Percentiles rank a stretch among this genome's conserved stretches.
Conservation (phyloP, 805 yeast species). For the Grigorovia transvaalensis region DNA sequence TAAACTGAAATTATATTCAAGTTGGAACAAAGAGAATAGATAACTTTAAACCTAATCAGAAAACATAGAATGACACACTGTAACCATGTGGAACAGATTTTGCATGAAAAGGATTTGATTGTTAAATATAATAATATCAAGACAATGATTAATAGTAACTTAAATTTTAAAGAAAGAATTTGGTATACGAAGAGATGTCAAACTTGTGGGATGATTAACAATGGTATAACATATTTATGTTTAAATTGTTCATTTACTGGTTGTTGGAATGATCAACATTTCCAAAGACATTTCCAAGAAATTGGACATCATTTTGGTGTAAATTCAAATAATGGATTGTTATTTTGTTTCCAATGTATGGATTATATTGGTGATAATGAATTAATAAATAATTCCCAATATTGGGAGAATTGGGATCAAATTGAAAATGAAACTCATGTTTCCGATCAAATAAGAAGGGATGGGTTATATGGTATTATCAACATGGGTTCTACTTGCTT, state of each 20-base stretch:
- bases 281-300: constrained; percentile 36
- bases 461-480: constrained; percentile 81
- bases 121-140: constrained; percentile 23
- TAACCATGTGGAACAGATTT: constrained; percentile 22
- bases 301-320: constrained; percentile 52
- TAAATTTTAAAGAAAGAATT: constrained; percentile 12
- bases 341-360: constrained; percentile 73
- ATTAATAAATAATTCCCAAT: constrained; percentile 22
- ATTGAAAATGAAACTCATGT: constrained; percentile 12
- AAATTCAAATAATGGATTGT: constrained; percentile 54
- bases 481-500: constrained; percentile 97
- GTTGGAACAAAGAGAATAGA: background rate
- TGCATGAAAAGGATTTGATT: constrained; percentile 25
- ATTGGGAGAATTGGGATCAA: constrained; percentile 21
- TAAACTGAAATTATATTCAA: too few species aligned
- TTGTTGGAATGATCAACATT: constrained; percentile 45
- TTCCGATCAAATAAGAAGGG: constrained; percentile 38
- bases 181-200: constrained; percentile 20
- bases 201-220: constrained; percentile 22
- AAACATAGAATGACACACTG: constrained; percentile 21
- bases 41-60: background rate
- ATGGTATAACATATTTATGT: constrained; percentile 45
- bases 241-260: constrained; percentile 72
- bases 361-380: constrained; percentile 56
- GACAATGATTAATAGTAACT: constrained; percentile 10